A percentile compares a stretch with the other conserved stretches of the same genome.
phyloP scores from a whole-genome alignment of 169 alveolate genomes.

The Cryptosporidium bovis region DNA sequence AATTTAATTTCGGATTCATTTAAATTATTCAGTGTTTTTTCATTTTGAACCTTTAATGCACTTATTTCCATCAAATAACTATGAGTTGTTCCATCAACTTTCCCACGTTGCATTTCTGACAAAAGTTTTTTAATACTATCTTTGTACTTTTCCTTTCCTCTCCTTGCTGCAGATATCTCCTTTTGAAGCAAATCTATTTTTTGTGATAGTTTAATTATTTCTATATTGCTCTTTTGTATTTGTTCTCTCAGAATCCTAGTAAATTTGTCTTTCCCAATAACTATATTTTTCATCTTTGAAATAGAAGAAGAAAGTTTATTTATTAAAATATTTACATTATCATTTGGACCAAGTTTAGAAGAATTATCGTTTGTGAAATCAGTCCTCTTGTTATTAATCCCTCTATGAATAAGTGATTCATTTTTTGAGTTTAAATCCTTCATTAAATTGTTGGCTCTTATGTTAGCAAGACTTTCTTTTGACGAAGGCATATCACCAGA shows the following conservation, averaged over 20 bases:
- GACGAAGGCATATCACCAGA: background rate
- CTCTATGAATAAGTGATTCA: background rate
- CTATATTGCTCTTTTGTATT: slow-evolving; percentile 47
- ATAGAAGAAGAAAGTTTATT: slow-evolving; percentile 46
- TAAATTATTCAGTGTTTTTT: slow-evolving; percentile 23
- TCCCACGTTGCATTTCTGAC: slow-evolving; percentile 52
- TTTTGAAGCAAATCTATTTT: slow-evolving; percentile 54
- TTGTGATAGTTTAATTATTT: slow-evolving; percentile 53
- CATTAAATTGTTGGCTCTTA: background rate
- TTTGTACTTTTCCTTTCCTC: slow-evolving; percentile 56
- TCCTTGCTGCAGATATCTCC: slow-evolving; percentile 28
- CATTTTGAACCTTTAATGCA: slow-evolving; percentile 53
- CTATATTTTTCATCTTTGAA: slow-evolving; percentile 44
- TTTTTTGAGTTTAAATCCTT: background rate
- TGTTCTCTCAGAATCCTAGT: slow-evolving; percentile 42
- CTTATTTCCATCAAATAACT: slow-evolving; percentile 46
- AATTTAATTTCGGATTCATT: slow-evolving; percentile 33
- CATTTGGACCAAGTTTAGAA: background rate
- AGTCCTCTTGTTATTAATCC: background rate
- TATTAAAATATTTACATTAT: slow-evolving; percentile 16
- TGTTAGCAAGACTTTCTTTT: background rate
- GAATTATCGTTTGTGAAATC: background rate
- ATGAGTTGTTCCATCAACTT: slow-evolving; percentile 49
- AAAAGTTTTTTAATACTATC: slow-evolving; percentile 61
- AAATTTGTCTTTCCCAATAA: slow-evolving; percentile 53